Evolutionary conservation across 768 basidiomycete species (phyloP), one percentile per base, ranked within the genome.

Genomic region (Mycena maculata): DNA sequence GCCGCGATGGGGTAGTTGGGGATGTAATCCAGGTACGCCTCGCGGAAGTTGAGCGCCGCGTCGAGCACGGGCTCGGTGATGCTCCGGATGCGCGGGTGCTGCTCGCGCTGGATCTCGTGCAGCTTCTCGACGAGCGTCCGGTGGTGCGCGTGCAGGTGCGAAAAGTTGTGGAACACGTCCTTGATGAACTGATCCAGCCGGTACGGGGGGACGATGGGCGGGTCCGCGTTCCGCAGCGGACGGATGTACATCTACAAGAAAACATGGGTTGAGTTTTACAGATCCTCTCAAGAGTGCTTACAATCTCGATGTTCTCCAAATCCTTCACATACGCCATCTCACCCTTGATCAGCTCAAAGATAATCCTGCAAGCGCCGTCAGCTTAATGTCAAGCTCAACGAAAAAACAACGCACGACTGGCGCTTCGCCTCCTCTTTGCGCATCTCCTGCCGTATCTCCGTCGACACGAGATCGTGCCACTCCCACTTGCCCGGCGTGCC

Each of bases 251-350:
- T 91, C 93, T 96, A 66, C 33, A 63, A 56, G 65, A 48, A 22
- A 1, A 41, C 63, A 22, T n/a, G n/a, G n/a, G n/a, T n/a, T n/a
- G n/a, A n/a, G n/a, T n/a, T n/a, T n/a, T n/a, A n/a, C n/a, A n/a
- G 33, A 25, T 58, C 16, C 20, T 23, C 55, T 41, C 11, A n/a
- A 50, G n/a, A 13, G 22, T 12, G 74, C 88, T 13, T 72, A 95
- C 95, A 67, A 82, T 83, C 66, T 92, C 90, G 48, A 98, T 91
- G 60, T 90, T 92, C 78, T 95, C 93, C 64, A 98, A 78, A 82
- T 98, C 95, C 72, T 90, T 93, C 28, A 97, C 95, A 74, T 96
- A 98, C 28, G 90, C 88, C 94, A 97, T 97, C 77, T 98, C 95
- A 69, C 93, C 93, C 77, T 97, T 94, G 77, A 98, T 97, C 67